phyloP scores from a whole-genome alignment of 2,329 filamentous ascomycete genomes.

The Colletotrichum paranaense region DNA sequence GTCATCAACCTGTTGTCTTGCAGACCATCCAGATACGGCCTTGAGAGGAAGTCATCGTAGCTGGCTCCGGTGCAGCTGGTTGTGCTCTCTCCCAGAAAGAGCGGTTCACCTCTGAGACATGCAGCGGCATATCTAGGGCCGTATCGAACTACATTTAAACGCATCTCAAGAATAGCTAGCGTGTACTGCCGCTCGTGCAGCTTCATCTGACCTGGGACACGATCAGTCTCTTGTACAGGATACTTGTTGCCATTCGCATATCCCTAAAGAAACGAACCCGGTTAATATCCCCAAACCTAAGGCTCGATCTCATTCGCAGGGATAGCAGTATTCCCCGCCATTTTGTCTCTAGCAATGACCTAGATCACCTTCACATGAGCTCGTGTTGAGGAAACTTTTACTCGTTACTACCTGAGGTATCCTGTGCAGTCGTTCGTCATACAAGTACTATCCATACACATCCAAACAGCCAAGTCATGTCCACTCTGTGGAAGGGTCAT shows the following conservation, averaged over 20 bases:
- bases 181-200: not conserved
- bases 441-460: conserved; percentile 4
- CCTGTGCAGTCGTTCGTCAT: conserved; percentile 4
- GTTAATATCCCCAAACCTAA: not conserved
- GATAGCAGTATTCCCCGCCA: not conserved
- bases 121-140: not conserved
- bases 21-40: not conserved
- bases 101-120: conserved; percentile 3
- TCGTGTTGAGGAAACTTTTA: not conserved
- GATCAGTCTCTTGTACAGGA: not conserved
- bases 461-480: not conserved
- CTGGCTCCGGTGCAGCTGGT: not conserved
- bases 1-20: not conserved
- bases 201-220: not conserved
- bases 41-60: not conserved
- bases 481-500: not conserved
- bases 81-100: not conserved
- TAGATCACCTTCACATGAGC: not conserved
- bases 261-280: not conserved
- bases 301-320: not conserved
- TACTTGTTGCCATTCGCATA: too few species aligned
- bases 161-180: not conserved
- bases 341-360: not conserved
- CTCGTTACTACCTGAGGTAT: conserved; percentile 6
- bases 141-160: not conserved